Conservation (phyloP, 805 yeast genomes). For the Zygoascus bituminiphila region DNA sequence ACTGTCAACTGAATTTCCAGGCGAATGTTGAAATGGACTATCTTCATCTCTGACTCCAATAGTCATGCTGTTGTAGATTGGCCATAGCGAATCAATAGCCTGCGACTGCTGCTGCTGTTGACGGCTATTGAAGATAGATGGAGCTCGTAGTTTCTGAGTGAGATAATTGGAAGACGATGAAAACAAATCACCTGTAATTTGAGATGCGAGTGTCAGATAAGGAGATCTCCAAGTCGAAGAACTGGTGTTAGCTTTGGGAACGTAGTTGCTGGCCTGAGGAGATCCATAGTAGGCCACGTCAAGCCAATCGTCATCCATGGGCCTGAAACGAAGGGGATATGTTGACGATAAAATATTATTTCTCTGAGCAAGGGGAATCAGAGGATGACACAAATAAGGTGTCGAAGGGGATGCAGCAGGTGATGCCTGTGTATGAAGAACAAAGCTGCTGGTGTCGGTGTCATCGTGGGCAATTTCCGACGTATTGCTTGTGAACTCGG, state of each 20-base stretch:
- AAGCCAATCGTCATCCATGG: constrained; percentile 21
- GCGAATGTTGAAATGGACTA: background rate
- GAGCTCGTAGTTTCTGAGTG: constrained; percentile 7
- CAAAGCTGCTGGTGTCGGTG: background rate
- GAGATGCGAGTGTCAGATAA: constrained; percentile 15
- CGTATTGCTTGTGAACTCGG: background rate
- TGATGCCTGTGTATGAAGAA: background rate
- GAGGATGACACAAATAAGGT: constrained; percentile 13
- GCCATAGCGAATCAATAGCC: constrained; percentile 2
- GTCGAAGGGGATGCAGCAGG: constrained; percentile 4
- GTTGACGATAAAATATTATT: constrained; percentile 12
- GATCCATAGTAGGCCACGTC: constrained; percentile 9
- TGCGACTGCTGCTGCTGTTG: background rate
- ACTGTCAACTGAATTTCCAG: background rate
- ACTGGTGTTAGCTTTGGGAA: background rate
- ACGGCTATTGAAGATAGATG: background rate
- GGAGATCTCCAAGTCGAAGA: background rate
- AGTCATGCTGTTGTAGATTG: constrained; percentile 1
- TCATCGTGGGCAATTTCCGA: background rate
- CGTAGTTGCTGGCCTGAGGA: background rate
- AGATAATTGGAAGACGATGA: constrained; percentile 16
- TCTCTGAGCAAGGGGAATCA: constrained; percentile 15
- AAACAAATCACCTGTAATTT: constrained; percentile 16
- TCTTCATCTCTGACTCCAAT: background rate
- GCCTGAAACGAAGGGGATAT: constrained; percentile 13